Evolutionary conservation across 2,329 filamentous ascomycete genomes (phyloP), one percentile per base, ranked within the genome.

Genomic region (Teratosphaeria gauchensis): DNA sequence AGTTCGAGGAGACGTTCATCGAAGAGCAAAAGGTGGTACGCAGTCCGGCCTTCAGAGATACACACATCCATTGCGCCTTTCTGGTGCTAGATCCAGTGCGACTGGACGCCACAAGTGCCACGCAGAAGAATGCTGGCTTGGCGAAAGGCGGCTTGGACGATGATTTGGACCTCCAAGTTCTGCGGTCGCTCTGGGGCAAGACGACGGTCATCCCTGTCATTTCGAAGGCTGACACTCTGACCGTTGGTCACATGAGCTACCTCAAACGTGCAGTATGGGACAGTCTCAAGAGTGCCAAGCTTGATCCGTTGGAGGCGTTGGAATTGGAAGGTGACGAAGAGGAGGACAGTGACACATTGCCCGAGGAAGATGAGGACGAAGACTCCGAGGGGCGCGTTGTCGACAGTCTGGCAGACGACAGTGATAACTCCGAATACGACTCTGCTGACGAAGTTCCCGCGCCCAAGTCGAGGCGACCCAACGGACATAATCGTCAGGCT

Each of bases 21-120:
- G 94, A 99, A 76, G 94, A 99, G 78, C 95, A 95, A 82, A 97
- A 96, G 78, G 92, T 99, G 53, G 82, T 96, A 62, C 88, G 94
- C 68, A 91, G 92, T 56, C 92, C 94, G 30, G 92, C 92, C 58
- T 88, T 90, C 64, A 89, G 91, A 72, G 94, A 99, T 77, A 96
- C 92, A 55, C 94, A 99, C 73, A 96, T 99, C 64, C 94, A 99
- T 72, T 95, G 90, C 65, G 91, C 91, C 57, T 96, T 99, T 75
- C 81, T 97, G 58, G 79, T 99, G 58, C 84, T 99, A 57, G 94
- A 99, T 72, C 94, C 94, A 1, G 80, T 85, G 56, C 87, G 89
- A 53, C 84, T 99, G 28, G 92, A 96, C 69, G 82, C 85, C 65
- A 96, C 92, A 68, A 59, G 63, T 2, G 81, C 81, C 58, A 73